Conservation (phyloP, 768 basidiomycete genomes). For the Auricularia heimuer region DNA sequence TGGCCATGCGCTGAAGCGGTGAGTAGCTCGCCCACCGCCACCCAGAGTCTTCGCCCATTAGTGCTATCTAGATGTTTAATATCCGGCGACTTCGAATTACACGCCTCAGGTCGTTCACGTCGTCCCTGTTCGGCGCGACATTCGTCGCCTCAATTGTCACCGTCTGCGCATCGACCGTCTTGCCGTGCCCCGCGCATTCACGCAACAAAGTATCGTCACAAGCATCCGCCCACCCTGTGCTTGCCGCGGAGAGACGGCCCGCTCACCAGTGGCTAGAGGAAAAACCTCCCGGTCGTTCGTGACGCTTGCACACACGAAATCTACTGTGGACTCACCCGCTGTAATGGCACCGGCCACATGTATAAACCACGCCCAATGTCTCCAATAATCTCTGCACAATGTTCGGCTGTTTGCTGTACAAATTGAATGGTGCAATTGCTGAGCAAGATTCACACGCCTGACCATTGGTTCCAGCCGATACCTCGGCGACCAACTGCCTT, state of each 20-base stretch:
- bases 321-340: neutral
- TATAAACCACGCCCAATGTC: too few species aligned
- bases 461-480: neutral
- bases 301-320: neutral
- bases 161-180: slow-evolving; percentile 66
- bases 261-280: slow-evolving; percentile 72
- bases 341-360: too few species aligned
- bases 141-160: slow-evolving; percentile 71
- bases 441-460: too few species aligned
- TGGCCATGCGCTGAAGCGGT: slow-evolving; percentile 1
- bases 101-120: slow-evolving; percentile 50
- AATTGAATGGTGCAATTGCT: too few species aligned
- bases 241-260: slow-evolving; percentile 52
- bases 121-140: slow-evolving; percentile 71
- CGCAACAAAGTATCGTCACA: slow-evolving; percentile 7
- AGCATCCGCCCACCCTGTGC: slow-evolving; percentile 10
- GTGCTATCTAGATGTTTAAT: neutral
- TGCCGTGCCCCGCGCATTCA: slow-evolving; percentile 64
- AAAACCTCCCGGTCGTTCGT: slow-evolving; percentile 22
- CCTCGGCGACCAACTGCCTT: too few species aligned
- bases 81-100: slow-evolving; percentile 14
- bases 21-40: too few species aligned
- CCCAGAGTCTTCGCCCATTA: neutral
- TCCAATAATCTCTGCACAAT: too few species aligned
- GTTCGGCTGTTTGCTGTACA: too few species aligned